Percentiles rank a stretch among this genome's conserved stretches.
Conservation (phyloP, 192 early-diverging fungal species). For the Coemansia sp. region DNA sequence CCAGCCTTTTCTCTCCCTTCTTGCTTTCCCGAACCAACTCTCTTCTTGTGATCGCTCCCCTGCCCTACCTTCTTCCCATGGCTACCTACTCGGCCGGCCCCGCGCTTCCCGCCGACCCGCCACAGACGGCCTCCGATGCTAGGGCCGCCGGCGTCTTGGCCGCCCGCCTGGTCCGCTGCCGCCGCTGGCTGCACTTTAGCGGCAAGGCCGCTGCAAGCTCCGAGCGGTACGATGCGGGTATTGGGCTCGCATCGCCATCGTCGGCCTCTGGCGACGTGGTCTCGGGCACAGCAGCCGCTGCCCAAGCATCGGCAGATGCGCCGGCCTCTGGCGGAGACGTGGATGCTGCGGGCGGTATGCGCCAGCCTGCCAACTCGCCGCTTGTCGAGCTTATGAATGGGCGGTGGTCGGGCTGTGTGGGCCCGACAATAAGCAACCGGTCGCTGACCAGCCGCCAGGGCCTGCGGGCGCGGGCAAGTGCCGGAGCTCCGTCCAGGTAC, state of each 20-base stretch:
- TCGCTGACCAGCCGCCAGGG: slow-evolving; percentile 23
- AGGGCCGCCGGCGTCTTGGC: slow-evolving; percentile 1
- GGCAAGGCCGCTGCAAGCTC: slow-evolving; percentile 1
- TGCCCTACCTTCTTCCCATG: background rate
- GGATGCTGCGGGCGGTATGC: slow-evolving; percentile 1
- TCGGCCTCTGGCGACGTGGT: slow-evolving; percentile 1
- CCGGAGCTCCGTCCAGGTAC: slow-evolving; percentile 1
- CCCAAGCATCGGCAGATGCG: background rate
- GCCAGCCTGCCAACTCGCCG: slow-evolving; percentile 4
- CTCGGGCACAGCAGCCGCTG: background rate
- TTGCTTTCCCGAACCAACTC: background rate
- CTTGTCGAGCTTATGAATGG: slow-evolving; percentile 21
- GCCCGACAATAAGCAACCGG: slow-evolving; percentile 23
- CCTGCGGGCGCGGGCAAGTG: slow-evolving; percentile 13
- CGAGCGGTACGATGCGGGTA: slow-evolving; percentile 11
- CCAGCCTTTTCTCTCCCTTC: no score
- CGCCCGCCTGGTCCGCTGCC: slow-evolving; percentile 13
- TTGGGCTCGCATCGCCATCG: slow-evolving; percentile 14
- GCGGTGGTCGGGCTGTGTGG: slow-evolving; percentile 21
- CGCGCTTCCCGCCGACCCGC: background rate
- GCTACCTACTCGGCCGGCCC: slow-evolving; percentile 9
- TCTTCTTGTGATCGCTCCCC: background rate
- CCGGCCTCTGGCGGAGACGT: background rate
- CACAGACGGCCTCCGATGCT: background rate
- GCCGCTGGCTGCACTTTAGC: slow-evolving; percentile 21